Evolutionary conservation across 2,329 filamentous ascomycete species (phyloP).

Genomic region (Ophiocordyceps sinensis): DNA sequence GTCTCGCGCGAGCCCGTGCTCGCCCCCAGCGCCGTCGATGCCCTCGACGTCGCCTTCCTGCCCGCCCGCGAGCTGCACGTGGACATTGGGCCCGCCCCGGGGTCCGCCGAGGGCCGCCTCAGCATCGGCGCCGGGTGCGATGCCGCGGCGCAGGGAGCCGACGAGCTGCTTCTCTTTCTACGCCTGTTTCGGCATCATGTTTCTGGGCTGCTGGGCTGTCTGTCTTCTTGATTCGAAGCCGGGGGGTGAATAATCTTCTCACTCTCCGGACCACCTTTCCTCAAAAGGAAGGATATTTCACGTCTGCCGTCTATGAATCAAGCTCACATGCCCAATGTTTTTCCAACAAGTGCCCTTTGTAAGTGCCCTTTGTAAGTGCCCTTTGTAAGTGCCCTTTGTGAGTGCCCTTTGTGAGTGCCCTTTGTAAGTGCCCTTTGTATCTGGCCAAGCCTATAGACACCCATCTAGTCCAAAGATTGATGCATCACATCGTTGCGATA

Average conservation of each 20-base stretch:
- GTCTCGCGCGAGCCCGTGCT: not conserved
- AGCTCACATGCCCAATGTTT: not conserved
- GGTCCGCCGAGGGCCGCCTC: not conserved
- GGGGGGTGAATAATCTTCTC: not conserved
- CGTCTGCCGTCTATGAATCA: not conserved
- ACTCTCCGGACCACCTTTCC: not conserved
- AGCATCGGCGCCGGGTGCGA: not conserved
- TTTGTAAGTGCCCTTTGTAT: no score
- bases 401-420: no score
- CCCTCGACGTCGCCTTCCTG: not conserved
- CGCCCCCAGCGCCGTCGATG: not conserved
- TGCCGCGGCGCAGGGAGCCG: not conserved
- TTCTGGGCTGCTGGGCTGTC: not conserved
- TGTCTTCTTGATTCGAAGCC: not conserved
- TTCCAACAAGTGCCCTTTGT: no score
- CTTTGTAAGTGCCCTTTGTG: no score
- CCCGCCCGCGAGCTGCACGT: not conserved
- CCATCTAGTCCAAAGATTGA: slow-evolving; percentile 14
- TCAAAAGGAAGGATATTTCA: not conserved
- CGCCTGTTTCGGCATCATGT: not conserved
- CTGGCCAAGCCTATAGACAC: no score
- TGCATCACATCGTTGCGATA: slow-evolving; percentile 37
- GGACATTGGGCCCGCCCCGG: not conserved
- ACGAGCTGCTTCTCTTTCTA: not conserved
- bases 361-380: no score